Evolutionary conservation across 129 eudicot species (phyloP), one percentile per base, ranked within the genome.

Genomic region (Deinandra increscens): DNA sequence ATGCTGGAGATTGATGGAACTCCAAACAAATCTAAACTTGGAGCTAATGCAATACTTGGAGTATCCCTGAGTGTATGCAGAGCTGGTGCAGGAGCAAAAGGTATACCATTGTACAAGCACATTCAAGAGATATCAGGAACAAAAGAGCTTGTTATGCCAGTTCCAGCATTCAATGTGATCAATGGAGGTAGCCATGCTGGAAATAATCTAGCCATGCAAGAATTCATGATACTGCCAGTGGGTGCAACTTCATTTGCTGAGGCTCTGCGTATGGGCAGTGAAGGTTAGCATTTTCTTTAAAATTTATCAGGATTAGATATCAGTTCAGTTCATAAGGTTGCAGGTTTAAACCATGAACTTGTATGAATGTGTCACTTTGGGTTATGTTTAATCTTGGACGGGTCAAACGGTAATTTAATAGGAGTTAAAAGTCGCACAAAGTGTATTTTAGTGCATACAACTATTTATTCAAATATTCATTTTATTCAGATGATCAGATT

Each of bases 121-220:
- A 91, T 91, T 72, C 96, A 88, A 64, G 98, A 91, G 51, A 69
- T 91, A 55, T 88, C 98, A 19, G 90, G 92, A 19, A 91, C 94
- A 1, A 88, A 91, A 81, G 96, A 91, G 71, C 98, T 91, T 66
- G 96, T 88, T 60, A 88, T 91, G 98, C 98, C 98, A 39, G 98
- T 91, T 76, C 98, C 95, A 33, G 95, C 98, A 26, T 91, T 91
- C 76, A 91, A 91, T 76, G 97, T 91, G 51, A 91, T 91, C 5
- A 91, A 91, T 59, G 97, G 97, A 69, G 97, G 97, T 15, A 88
- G 96, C 78, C 97, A 91, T 77, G 96, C 97, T 70, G 97, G 97
- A 39, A 91, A 91, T 71, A 91, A 85, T 55, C 79, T 91, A 60
- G 97, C 97, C 64, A 91, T 91, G 97, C 97, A 91, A 81, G 97